Evolutionary conservation across 768 basidiomycete species (phyloP), one percentile per base, ranked within the genome.

Genomic region (Boletales sp.): DNA sequence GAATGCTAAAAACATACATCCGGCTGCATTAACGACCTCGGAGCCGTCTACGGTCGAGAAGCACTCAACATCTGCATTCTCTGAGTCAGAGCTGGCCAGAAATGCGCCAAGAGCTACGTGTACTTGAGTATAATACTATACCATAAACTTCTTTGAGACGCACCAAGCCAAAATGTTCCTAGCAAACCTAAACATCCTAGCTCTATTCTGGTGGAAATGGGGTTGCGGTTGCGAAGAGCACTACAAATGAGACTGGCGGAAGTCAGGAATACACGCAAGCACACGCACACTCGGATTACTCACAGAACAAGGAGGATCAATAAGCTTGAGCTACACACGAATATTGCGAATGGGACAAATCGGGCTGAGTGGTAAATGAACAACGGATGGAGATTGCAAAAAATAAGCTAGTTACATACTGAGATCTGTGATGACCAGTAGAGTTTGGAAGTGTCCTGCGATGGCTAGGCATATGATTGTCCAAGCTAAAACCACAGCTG

Each of bases 281-380:
- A n/a, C 4, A n/a, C 32, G 4, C 17, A 14, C 40, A 15, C 43
- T 5, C 17, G 13, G 11, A 42, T 35, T 29, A 75, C 84, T 61
- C 56, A 88, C 87, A 92, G 77, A 48, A 80, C 69, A 37, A 81
- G 56, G 44, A 90, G 77, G 58, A 90, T 79, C 55, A 87, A 67
- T 63, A 90, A 62, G 62, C 85, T 88, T 34, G 78, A 80, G 37
- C 76, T 76, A 61, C 83, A 87, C 39, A 90, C 87, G 58, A 91
- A 91, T 63, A 92, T 79, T 46, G 90, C 84, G 62, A 90, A 87
- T 15, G 90, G 90, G 35, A 92, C 83, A 64, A 91, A 92, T 72
- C 84, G 88, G 71, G 90, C 90, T 92, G 59, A 8, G 47, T 29
- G 40, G 18, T 40, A 48, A 34, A 43, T 45, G 30, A 58, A 18